phyloP scores from a whole-genome alignment of 495 filamentous ascomycete genomes.

The Neurospora sp. region DNA sequence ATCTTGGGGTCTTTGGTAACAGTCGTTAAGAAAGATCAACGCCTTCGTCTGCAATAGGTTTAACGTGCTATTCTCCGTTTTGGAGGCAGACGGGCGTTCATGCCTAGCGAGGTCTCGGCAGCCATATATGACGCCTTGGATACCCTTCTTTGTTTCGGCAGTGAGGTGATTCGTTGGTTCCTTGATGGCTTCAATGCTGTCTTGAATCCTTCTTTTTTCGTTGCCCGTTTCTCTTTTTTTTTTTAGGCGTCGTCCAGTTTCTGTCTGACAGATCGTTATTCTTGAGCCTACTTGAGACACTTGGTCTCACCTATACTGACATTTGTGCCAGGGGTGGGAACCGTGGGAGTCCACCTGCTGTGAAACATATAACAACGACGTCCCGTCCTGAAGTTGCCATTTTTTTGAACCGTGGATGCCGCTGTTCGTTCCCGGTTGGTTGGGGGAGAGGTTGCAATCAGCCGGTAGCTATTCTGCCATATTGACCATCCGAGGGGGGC shows the following conservation, averaged over 20 bases:
- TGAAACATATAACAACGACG: neutral
- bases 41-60: neutral
- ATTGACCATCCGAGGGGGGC: neutral
- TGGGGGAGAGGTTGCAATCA: neutral
- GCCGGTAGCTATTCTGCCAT: neutral
- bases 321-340: neutral
- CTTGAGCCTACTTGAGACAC: neutral
- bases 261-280: neutral
- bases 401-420: neutral
- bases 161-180: neutral
- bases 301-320: neutral
- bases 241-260: neutral
- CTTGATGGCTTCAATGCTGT: neutral
- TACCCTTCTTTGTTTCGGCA: neutral
- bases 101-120: neutral
- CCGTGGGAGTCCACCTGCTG: neutral
- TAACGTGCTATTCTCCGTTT: neutral
- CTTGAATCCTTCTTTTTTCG: neutral
- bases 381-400: neutral
- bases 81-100: neutral
- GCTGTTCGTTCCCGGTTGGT: neutral
- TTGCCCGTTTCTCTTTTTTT: neutral
- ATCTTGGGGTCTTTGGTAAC: neutral
- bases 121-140: neutral
- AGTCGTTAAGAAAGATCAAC: neutral